Evolutionary conservation across 2,329 filamentous ascomycete species (phyloP).

Genomic region (Verticillium zaregamsianum): DNA sequence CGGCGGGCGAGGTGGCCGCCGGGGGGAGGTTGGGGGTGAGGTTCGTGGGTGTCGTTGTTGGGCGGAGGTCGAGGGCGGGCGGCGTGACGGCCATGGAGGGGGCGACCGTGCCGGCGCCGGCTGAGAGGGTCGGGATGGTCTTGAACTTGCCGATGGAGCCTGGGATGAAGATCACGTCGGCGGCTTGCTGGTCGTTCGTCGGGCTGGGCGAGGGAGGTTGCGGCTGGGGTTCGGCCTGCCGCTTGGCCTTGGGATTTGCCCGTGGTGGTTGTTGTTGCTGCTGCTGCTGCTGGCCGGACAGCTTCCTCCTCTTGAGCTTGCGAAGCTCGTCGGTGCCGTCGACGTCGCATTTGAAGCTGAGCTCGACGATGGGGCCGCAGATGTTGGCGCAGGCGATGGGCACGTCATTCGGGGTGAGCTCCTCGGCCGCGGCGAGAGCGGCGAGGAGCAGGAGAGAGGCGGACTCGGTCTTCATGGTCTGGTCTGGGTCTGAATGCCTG

Average conservation of each 20-base stretch:
- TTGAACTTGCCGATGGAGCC: constrained; percentile 3
- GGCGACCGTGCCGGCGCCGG: background rate
- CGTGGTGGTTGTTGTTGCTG: background rate
- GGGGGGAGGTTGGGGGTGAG: background rate
- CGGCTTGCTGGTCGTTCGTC: background rate
- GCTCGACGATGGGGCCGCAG: constrained; percentile 37
- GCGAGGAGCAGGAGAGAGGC: constrained; percentile 22
- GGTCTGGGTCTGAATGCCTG: background rate
- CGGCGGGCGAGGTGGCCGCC: background rate
- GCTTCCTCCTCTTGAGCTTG: constrained; percentile 21
- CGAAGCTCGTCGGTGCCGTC: constrained; percentile 15
- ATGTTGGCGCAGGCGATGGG: constrained; percentile 35
- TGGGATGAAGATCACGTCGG: background rate
- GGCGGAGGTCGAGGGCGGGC: constrained; percentile 1
- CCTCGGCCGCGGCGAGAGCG: constrained; percentile 21
- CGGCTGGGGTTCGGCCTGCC: background rate
- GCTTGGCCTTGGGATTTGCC: background rate
- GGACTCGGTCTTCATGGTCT: constrained; percentile 22
- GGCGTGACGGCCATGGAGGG: background rate
- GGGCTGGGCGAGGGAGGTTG: background rate
- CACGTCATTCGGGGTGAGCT: constrained; percentile 29
- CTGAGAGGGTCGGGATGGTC: background rate
- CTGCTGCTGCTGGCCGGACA: background rate
- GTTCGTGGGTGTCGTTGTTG: constrained; percentile 1
- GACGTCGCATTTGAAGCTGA: constrained; percentile 30